Conservation (phyloP, 1,284 basidiomycete genomes). For the Leccinum laetum region DNA sequence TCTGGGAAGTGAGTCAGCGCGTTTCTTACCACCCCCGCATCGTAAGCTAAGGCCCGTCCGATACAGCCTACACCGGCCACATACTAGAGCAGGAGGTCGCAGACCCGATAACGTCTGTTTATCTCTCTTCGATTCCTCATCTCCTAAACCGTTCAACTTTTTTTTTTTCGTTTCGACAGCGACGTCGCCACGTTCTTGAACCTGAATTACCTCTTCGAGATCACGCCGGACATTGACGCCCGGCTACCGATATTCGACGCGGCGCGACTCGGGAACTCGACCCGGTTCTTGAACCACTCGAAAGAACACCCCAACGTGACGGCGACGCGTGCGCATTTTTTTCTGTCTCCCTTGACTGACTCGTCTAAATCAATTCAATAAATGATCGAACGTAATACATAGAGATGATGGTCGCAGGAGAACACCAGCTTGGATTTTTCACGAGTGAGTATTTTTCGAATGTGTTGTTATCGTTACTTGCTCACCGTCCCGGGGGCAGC, state of each 20-base stretch:
- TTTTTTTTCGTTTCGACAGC: conserved; percentile 7
- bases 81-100: conserved; percentile 44
- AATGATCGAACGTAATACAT: background rate
- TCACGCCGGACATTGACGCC: conserved; percentile 23
- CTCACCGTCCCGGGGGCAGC: conserved; percentile 21
- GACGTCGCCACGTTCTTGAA: conserved; percentile 32
- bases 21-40: background rate
- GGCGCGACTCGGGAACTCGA: conserved; percentile 49
- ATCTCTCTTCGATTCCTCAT: too few species aligned
- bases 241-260: conserved; percentile 41
- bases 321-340: conserved; percentile 36
- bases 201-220: conserved; percentile 51
- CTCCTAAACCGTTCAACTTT: background rate
- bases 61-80: conserved; percentile 59
- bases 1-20: conserved; percentile 43
- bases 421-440: conserved; percentile 49
- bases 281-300: conserved; percentile 56
- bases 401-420: conserved; percentile 41
- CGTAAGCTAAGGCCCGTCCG: background rate
- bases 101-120: conserved; percentile 14
- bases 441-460: conserved; percentile 36
- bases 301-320: conserved; percentile 38
- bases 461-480: background rate
- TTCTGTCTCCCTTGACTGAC: background rate
- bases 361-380: conserved; percentile 21